Conservation (phyloP, 2,329 filamentous ascomycete species). For the Hymenotorrendiella dingleyae region DNA sequence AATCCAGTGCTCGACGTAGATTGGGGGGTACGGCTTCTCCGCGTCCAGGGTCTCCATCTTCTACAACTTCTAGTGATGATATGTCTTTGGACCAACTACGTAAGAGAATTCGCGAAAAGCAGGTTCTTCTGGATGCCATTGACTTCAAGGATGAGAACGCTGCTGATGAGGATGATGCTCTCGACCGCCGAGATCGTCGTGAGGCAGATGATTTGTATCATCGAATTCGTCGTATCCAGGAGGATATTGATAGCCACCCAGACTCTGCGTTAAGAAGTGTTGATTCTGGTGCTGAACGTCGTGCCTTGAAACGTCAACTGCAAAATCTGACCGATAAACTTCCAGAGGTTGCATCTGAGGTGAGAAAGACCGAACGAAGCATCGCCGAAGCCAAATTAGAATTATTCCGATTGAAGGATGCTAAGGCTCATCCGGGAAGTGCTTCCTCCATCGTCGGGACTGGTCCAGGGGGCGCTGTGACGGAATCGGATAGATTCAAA, state of each 20-base stretch:
- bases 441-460: slow-evolving; percentile 81
- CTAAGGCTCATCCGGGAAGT: slow-evolving; percentile 81
- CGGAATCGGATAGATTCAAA: slow-evolving; percentile 90
- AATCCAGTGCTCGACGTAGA: slow-evolving; percentile 85
- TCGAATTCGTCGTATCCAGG: slow-evolving; percentile 83
- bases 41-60: slow-evolving; percentile 69
- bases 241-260: slow-evolving; percentile 90
- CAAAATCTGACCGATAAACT: slow-evolving; percentile 85
- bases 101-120: slow-evolving; percentile 91
- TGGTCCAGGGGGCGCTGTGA: slow-evolving; percentile 82
- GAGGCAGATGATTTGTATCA: slow-evolving; percentile 93
- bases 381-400: slow-evolving; percentile 90
- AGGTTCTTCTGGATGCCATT: slow-evolving; percentile 89
- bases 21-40: slow-evolving; percentile 69
- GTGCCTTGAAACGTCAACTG: slow-evolving; percentile 80
- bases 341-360: slow-evolving; percentile 85
- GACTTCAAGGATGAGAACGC: slow-evolving; percentile 92
- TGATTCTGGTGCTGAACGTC: slow-evolving; percentile 83
- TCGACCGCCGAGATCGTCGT: slow-evolving; percentile 83
- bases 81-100: slow-evolving; percentile 78
- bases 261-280: slow-evolving; percentile 63
- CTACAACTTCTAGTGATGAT: slow-evolving; percentile 70
- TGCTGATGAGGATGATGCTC: slow-evolving; percentile 82
- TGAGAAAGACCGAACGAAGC: slow-evolving; percentile 81
- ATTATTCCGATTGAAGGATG: slow-evolving; percentile 87